Evolutionary conservation across 1,284 basidiomycete genomes (phyloP).

Genomic region (Schizophyllum commune): DNA sequence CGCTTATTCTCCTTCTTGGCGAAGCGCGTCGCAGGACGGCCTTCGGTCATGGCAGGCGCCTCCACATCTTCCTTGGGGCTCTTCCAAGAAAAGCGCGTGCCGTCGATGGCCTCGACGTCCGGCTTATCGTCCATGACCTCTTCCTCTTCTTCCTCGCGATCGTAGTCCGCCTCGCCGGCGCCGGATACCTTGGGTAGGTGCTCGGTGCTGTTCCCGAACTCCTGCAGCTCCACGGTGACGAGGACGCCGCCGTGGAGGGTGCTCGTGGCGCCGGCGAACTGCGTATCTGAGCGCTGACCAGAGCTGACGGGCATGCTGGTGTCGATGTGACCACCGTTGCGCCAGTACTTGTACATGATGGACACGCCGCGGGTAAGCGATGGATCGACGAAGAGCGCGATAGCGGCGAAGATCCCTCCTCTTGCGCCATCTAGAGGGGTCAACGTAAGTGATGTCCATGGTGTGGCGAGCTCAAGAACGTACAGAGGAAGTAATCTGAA

Average conservation of each 20-base stretch:
- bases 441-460: not conserved
- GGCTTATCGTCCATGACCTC: not conserved
- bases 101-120: not conserved
- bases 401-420: not conserved
- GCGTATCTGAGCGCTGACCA: not conserved
- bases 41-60: not conserved
- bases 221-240: not conserved
- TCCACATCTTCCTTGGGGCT: not conserved
- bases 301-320: not conserved
- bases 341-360: not conserved
- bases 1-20: not conserved
- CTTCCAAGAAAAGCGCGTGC: not conserved
- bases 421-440: not conserved
- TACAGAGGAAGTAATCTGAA: not conserved
- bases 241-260: not conserved
- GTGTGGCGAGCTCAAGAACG: not conserved
- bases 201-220: not conserved
- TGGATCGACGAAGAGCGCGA: not conserved
- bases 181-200: not conserved
- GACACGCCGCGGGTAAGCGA: not conserved
- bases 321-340: not conserved
- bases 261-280: not conserved
- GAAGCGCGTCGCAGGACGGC: not conserved
- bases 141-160: not conserved
- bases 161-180: not conserved